Evolutionary conservation across 495 filamentous ascomycete genomes (phyloP), one percentile per base, ranked within the genome.

Genomic region (Neurospora cerealis): DNA sequence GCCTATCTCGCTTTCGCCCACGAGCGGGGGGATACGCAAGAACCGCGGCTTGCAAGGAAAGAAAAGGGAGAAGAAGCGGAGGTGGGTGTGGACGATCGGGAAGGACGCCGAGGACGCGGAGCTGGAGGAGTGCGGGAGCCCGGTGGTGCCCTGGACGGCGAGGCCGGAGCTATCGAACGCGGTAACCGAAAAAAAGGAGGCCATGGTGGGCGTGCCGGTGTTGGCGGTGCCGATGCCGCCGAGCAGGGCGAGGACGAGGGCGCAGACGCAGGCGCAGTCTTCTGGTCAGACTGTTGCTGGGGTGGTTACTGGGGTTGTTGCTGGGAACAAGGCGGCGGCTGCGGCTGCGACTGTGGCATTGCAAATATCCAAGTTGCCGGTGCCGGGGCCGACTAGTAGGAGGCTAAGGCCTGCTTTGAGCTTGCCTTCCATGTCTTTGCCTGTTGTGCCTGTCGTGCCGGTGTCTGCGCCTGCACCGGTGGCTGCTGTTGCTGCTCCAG

Each of bases 71-170:
- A 87, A 86, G 80, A 86, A 83, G 79, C 78, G 86, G 8, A 83
- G 83, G 60, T 87, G 86, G 85, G 84, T 87, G 40, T 87, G 86
- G 86, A 87, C 85, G 21, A 85, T 87, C 46, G 84, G 84, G 15
- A 81, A 82, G 70, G 83, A 82, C 4, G 80, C 83, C 34, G 85
- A 85, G 71, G 80, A 88, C 66, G 81, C 73, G 69, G 74, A 82
- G 71, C 74, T 78, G 69, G 81, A 84, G 60, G 81, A 83, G 71
- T 71, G 72, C 11, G 78, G 81, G 66, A 82, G 80, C n/a, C 80
- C 82, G 10, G 76, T 83, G 44, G 80, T 75, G 78, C 74, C 6
- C 72, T 75, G 24, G 40, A 70, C n/a, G 54, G 71, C 77, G 13
- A 48, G 75, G 17, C 76, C 40, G 9, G 71, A 46, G 1, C 13